A percentile compares a stretch with the other conserved stretches of the same genome.
These are phyloP conservation scores for Geranomyces michiganensis DNA, from an alignment of 192 early-diverging fungal genomes.

Conservation along the genomic window DNA sequence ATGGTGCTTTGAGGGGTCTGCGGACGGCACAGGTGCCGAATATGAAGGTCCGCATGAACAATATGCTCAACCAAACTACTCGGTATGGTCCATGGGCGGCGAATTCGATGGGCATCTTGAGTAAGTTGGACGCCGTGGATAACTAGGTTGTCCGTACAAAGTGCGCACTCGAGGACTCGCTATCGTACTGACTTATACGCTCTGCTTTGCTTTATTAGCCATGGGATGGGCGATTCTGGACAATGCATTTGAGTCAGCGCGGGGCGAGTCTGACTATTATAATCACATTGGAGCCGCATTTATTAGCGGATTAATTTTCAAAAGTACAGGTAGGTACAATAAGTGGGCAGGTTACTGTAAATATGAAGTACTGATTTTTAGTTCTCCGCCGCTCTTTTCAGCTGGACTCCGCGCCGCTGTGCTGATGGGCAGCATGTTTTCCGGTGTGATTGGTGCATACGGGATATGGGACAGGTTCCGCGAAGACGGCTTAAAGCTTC, in stretches of 20 bases:
- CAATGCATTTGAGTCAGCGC: constrained; percentile 35
- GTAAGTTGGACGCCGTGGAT: too few relatives aligned
- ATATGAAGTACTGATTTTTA: too few relatives aligned
- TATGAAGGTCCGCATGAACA: constrained; percentile 57
- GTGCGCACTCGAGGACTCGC: too few relatives aligned
- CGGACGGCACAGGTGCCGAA: constrained; percentile 47
- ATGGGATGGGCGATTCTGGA: constrained; percentile 54
- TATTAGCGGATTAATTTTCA: constrained; percentile 55
- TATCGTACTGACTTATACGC: not conserved
- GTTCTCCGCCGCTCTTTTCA: not conserved
- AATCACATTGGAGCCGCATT: constrained; percentile 62
- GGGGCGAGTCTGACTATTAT: constrained; percentile 49
- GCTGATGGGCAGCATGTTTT: constrained; percentile 48
- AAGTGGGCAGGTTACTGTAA: too few relatives aligned
- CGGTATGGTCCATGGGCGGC: constrained; percentile 36
- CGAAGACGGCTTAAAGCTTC: constrained; percentile 21
- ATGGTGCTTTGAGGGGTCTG: constrained; percentile 54
- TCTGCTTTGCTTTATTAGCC: too few relatives aligned
- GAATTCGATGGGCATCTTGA: constrained; percentile 57
- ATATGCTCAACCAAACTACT: constrained; percentile 38
- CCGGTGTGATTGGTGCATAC: constrained; percentile 47
- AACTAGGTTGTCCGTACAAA: too few relatives aligned
- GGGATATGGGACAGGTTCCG: constrained; percentile 36
- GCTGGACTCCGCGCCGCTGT: constrained; percentile 56
- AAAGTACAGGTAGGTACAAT: constrained; percentile 56